Evolutionary conservation across 2,329 filamentous ascomycete species (phyloP).

Genomic region (Pseudocercospora fuligena): DNA sequence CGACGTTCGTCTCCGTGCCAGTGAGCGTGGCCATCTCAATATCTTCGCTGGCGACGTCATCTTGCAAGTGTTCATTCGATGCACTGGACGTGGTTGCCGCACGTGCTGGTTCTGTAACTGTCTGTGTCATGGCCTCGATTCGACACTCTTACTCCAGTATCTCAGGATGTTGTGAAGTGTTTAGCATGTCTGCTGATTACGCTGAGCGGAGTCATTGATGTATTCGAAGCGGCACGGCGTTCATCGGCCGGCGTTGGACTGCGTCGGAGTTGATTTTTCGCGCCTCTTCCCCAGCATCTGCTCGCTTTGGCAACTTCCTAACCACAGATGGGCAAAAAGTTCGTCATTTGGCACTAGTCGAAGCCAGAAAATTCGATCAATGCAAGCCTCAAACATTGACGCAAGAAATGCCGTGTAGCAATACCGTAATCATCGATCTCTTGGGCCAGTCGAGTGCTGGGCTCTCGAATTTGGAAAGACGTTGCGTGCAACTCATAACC

Average conservation of each 20-base stretch:
- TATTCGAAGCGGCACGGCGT: neutral
- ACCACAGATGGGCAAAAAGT: no score
- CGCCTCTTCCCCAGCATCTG: neutral
- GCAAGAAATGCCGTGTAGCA: no score
- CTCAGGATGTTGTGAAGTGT: no score
- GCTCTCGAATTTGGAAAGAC: no score
- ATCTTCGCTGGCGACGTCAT: neutral
- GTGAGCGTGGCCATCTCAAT: constrained; percentile 22
- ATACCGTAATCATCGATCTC: no score
- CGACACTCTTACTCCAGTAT: no score
- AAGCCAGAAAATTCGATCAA: no score
- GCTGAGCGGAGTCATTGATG: neutral
- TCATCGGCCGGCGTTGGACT: neutral
- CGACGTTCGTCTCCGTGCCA: constrained; percentile 25
- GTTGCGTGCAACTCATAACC: no score
- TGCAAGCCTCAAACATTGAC: no score
- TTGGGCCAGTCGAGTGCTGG: no score
- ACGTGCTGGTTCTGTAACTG: neutral
- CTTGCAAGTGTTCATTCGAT: neutral
- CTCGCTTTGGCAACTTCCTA: neutral
- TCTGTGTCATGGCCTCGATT: neutral
- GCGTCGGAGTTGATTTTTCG: neutral
- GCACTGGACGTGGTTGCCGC: neutral
- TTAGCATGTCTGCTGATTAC: neutral
- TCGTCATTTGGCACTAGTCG: no score